These are phyloP conservation scores for Bothriochloa decipiens DNA, from an alignment of 176 grass and related monocot genomes.

Conservation along the genomic window DNA sequence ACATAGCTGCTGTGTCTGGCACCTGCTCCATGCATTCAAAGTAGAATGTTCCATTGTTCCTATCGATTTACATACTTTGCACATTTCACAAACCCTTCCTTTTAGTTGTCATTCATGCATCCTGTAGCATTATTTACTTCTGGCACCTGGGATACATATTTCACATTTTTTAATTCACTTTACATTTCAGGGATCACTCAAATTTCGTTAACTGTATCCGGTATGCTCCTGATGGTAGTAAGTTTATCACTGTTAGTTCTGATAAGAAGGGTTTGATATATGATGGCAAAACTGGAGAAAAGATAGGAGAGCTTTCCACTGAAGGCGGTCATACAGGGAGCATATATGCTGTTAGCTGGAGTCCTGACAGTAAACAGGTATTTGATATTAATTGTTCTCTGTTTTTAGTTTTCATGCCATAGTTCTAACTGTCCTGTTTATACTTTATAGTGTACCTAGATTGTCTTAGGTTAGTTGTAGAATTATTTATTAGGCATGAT, in stretches of 20 bases:
- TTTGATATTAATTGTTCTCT: conserved; percentile 35
- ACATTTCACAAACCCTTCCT: conserved; percentile 9
- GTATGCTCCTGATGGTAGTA: conserved; percentile 92
- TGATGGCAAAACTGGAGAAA: conserved; percentile 96
- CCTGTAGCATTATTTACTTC: conserved; percentile 27
- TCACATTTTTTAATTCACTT: conserved; percentile 29
- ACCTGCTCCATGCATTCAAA: not conserved
- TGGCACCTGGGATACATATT: conserved; percentile 14
- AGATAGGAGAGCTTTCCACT: conserved; percentile 75
- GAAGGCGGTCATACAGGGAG: conserved; percentile 82
- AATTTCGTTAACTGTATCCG: conserved; percentile 96
- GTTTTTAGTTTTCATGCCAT: conserved; percentile 24
- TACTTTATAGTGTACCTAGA: conserved; percentile 8
- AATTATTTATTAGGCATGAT: conserved; percentile 16
- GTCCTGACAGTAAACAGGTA: conserved; percentile 95
- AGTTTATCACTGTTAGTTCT: conserved; percentile 97
- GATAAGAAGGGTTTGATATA: conserved; percentile 94
- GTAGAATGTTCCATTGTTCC: conserved; percentile 23
- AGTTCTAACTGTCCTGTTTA: conserved; percentile 14
- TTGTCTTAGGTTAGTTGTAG: not conserved
- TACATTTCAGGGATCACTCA: conserved; percentile 78
- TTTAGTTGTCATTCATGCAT: conserved; percentile 23
- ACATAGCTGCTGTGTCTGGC: not conserved
- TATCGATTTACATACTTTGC: not conserved
- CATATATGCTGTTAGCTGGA: conserved; percentile 98